Percentiles rank a stretch among this genome's conserved stretches.
Conservation (phyloP, 805 yeast species). For the Yarrowia sp. region DNA sequence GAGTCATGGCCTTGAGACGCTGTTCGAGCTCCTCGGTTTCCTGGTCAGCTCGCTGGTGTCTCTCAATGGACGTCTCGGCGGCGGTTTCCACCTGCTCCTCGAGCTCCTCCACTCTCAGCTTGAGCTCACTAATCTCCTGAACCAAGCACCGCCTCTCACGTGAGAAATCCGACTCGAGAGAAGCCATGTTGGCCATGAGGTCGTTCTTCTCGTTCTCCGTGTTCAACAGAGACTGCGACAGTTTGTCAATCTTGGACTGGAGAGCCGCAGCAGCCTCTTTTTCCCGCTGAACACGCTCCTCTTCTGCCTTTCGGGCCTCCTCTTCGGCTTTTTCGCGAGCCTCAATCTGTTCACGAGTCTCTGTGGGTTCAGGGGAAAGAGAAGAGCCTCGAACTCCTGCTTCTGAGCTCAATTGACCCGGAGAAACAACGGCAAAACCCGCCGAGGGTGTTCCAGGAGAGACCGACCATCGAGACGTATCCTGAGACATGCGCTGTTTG, state of each 20-base stretch:
- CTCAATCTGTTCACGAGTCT: neutral
- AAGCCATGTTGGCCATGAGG: slow-evolving; percentile 69
- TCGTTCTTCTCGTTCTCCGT: slow-evolving; percentile 61
- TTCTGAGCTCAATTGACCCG: neutral
- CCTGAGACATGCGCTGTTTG: slow-evolving; percentile 60
- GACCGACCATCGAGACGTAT: slow-evolving; percentile 19
- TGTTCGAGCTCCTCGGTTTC: slow-evolving; percentile 55
- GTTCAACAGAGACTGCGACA: neutral
- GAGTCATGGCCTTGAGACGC: slow-evolving; percentile 47
- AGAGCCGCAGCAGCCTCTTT: slow-evolving; percentile 13
- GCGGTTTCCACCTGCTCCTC: slow-evolving; percentile 56
- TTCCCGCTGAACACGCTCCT: slow-evolving; percentile 1
- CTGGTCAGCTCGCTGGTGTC: slow-evolving; percentile 42
- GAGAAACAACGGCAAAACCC: neutral
- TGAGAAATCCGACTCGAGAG: slow-evolving; percentile 65
- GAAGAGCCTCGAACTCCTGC: neutral
- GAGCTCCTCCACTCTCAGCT: slow-evolving; percentile 56
- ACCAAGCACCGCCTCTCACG: slow-evolving; percentile 60
- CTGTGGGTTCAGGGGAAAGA: neutral
- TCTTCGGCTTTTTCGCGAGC: slow-evolving; percentile 12
- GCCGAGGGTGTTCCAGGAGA: slow-evolving; percentile 13
- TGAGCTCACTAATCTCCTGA: slow-evolving; percentile 59
- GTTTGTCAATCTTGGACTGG: slow-evolving; percentile 2
- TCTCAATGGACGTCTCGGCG: slow-evolving; percentile 43
- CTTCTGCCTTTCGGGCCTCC: neutral